phyloP scores from a whole-genome alignment of 441 rosid species.

The Eutrema salsugineum region DNA sequence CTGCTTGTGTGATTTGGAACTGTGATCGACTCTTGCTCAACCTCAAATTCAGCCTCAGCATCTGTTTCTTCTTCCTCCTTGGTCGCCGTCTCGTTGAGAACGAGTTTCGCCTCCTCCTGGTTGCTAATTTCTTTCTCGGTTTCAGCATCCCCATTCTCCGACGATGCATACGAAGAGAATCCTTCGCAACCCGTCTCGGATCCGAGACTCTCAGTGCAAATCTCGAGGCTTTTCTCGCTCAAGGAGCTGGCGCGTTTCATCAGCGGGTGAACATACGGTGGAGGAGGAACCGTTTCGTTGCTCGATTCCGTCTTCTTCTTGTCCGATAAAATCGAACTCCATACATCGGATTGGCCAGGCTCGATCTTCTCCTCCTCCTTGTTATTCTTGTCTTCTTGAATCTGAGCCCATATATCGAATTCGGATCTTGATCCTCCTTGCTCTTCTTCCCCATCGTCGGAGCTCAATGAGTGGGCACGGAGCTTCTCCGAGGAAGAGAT shows the following conservation, averaged over 20 bases:
- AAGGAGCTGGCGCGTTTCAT: constrained; percentile 58
- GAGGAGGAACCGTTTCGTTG: constrained; percentile 35
- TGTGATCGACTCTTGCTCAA: constrained; percentile 16
- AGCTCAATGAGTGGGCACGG: constrained; percentile 20
- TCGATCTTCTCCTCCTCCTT: constrained; percentile 27
- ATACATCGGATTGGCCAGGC: constrained; percentile 43
- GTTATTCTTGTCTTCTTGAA: constrained; percentile 39
- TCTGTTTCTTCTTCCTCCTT: constrained; percentile 19
- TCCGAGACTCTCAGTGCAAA: constrained; percentile 95
- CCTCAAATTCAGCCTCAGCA: neutral
- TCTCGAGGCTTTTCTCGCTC: constrained; percentile 67
- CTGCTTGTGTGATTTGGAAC: neutral
- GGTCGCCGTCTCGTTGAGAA: neutral
- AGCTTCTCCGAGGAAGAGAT: constrained; percentile 52
- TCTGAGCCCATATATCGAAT: constrained; percentile 45
- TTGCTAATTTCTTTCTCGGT: constrained; percentile 34
- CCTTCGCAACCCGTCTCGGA: constrained; percentile 95
- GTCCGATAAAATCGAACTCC: constrained; percentile 60
- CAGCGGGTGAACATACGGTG: constrained; percentile 76
- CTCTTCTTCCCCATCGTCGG: constrained; percentile 24
- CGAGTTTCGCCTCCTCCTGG: constrained; percentile 5
- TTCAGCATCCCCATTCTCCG: constrained; percentile 50
- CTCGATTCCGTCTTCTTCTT: constrained; percentile 33
- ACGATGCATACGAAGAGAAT: constrained; percentile 57
- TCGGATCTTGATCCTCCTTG: constrained; percentile 15